A percentile compares a stretch with the other conserved stretches of the same genome.
phyloP scores from a whole-genome alignment of 331 rosid species.

The Dryas integrifolia region DNA sequence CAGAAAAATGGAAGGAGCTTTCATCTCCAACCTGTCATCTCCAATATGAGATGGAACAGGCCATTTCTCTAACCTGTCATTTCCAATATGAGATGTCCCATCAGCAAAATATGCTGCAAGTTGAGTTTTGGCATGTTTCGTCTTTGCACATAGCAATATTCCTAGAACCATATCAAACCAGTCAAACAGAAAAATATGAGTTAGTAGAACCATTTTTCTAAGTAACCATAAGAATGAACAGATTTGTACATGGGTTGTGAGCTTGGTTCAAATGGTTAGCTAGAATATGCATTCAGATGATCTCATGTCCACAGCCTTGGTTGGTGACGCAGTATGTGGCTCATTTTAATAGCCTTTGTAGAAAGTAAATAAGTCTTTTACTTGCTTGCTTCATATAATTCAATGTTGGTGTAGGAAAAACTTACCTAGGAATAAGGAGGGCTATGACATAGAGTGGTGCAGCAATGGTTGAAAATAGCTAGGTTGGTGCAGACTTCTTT shows the following conservation, averaged over 20 bases:
- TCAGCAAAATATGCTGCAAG: constrained; percentile 87
- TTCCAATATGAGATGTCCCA: constrained; percentile 60
- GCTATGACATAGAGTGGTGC: too few species aligned
- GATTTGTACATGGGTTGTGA: neutral
- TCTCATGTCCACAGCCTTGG: constrained; percentile 18
- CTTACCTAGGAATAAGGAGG: too few species aligned
- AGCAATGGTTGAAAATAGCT: too few species aligned
- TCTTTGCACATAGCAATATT: constrained; percentile 84
- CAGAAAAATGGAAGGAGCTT: neutral
- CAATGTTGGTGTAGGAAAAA: too few species aligned
- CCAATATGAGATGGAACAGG: constrained; percentile 27
- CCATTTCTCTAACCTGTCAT: constrained; percentile 50
- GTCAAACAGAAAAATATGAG: constrained; percentile 21
- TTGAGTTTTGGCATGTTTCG: constrained; percentile 59
- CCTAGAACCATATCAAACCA: constrained; percentile 47
- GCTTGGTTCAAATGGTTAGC: constrained; percentile 1
- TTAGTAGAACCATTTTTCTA: neutral
- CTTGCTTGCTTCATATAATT: too few species aligned
- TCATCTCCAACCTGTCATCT: constrained; percentile 48
- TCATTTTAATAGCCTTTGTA: too few species aligned
- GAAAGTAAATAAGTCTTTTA: too few species aligned
- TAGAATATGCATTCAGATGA: neutral
- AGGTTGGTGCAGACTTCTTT: too few species aligned
- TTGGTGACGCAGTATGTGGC: too few species aligned
- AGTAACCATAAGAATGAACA: neutral